Conservation (phyloP, 176 grass and related monocot species). For the Musa troglodytarum region DNA sequence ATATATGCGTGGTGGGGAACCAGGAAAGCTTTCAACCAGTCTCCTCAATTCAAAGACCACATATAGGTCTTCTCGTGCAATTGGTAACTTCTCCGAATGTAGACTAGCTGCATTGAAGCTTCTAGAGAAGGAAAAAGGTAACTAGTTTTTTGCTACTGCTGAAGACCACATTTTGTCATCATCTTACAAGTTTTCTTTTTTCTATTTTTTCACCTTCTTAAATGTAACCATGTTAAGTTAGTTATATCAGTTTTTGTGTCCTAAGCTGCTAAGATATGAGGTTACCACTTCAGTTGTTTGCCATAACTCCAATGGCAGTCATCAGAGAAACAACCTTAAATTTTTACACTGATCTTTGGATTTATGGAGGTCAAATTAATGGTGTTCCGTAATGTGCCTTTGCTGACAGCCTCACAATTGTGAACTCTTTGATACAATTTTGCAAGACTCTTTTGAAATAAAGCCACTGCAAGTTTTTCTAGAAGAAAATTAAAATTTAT, state of each 20-base stretch:
- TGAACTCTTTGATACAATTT: background rate
- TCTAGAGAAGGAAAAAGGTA: slow-evolving; percentile 20
- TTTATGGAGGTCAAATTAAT: background rate
- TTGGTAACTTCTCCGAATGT: slow-evolving; percentile 23
- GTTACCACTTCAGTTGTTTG: background rate
- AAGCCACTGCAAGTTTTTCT: no score
- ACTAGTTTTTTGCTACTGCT: background rate
- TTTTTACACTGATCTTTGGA: background rate
- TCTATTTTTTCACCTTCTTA: background rate
- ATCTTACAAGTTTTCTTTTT: background rate
- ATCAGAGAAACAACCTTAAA: background rate
- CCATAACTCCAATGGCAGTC: background rate
- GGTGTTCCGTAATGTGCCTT: background rate
- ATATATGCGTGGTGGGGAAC: slow-evolving; percentile 27
- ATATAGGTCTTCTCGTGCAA: slow-evolving; percentile 24
- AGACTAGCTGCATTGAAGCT: slow-evolving; percentile 15
- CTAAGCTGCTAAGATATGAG: background rate
- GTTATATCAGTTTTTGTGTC: background rate
- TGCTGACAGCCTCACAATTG: background rate
- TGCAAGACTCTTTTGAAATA: no score
- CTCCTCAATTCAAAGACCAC: slow-evolving; percentile 32
- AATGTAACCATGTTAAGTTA: background rate
- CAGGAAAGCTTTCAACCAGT: slow-evolving; percentile 37
- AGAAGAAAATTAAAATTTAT: no score
- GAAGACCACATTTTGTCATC: background rate